Base-by-base conservation (phyloP, 2,329 filamentous ascomycete species). In the Coniochaeta hoffmannii region DNA sequence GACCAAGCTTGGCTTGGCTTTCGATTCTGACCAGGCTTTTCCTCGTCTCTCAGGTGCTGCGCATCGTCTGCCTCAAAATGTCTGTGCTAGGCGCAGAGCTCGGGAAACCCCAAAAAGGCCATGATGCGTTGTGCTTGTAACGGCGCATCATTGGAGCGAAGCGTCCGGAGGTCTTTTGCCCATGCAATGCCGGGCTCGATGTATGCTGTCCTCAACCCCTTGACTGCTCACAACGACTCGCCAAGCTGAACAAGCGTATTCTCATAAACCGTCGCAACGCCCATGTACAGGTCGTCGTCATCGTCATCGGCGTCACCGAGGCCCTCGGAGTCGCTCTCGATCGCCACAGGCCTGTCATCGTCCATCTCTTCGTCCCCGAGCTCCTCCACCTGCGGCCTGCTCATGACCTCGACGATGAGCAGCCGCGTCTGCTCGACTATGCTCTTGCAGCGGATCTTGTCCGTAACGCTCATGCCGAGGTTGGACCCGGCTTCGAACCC, bases 361-460 rank as follows among this genome's bases (percentile, higher is more conserved):
- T 51, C 49, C 28, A 28, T 26, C 17, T 51, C 49, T 14, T 67
- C 66, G 0, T 65, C 66, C 0, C 71, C 69, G 6, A 72, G 71
- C 1, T 73, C 73, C 12, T 74, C 73, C 24, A 3, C 41, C 26
- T 46, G 41, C 15, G 51, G 73, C 69, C 74, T 76, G 58, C 78
- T 81, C 75, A 90, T 79, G 15, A 85, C 79, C 57, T 89, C 84
- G 1, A 90, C 82, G 56, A 93, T 82, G 5, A 83, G 70, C 8
- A 90, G 73, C 26, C 92, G 79, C 15, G 88, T 89, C 60, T 86
- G 81, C 66, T 95, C 89, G 0, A 91, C 88, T 30, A 95, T 74
- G 64, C 89, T 89, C 65, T 89, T 87, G 60, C 92, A 87, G 38
- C 93, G 82, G 8, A 97, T 90, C 78, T 94, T 96, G 68, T 97